These are phyloP conservation scores for Phoma herbarum DNA, from an alignment of 2,329 filamentous ascomycete genomes.

Conservation along the genomic window DNA sequence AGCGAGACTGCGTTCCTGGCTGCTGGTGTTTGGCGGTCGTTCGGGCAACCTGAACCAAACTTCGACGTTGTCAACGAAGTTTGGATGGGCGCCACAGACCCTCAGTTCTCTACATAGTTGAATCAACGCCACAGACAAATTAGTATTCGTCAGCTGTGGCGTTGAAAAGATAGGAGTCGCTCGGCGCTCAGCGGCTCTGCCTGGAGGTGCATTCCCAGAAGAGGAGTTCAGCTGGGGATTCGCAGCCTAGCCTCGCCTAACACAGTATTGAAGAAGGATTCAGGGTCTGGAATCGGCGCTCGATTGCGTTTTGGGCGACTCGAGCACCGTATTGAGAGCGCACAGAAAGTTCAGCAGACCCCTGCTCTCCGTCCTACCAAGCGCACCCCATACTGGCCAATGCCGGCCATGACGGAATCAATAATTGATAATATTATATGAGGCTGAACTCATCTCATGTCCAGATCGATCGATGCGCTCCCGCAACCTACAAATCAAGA, in stretches of 20 bases:
- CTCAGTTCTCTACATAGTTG: background rate
- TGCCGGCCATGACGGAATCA: slow-evolving; percentile 16
- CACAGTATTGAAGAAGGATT: background rate
- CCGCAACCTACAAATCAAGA: background rate
- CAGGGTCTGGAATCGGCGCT: background rate
- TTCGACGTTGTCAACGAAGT: slow-evolving; percentile 8
- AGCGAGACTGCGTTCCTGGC: background rate
- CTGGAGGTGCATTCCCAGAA: background rate
- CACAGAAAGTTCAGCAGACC: slow-evolving; percentile 7
- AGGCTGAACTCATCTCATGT: slow-evolving; percentile 6
- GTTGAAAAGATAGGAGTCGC: background rate
- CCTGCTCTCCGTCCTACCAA: slow-evolving; percentile 13
- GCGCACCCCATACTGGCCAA: background rate
- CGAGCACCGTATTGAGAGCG: background rate
- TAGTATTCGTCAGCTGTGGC: slow-evolving; percentile 1
- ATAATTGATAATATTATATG: background rate
- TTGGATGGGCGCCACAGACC: slow-evolving; percentile 3
- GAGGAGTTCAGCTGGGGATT: background rate
- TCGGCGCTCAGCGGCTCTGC: background rate
- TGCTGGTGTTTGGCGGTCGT: slow-evolving; percentile 7
- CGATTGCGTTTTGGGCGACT: background rate
- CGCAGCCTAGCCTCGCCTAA: slow-evolving; percentile 6
- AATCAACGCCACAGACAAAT: background rate
- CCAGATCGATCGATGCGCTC: slow-evolving; percentile 1
- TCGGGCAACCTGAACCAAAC: slow-evolving; percentile 3